Evolutionary conservation across 495 filamentous ascomycete genomes (phyloP).

Genomic region (Pyrenula massariospora): DNA sequence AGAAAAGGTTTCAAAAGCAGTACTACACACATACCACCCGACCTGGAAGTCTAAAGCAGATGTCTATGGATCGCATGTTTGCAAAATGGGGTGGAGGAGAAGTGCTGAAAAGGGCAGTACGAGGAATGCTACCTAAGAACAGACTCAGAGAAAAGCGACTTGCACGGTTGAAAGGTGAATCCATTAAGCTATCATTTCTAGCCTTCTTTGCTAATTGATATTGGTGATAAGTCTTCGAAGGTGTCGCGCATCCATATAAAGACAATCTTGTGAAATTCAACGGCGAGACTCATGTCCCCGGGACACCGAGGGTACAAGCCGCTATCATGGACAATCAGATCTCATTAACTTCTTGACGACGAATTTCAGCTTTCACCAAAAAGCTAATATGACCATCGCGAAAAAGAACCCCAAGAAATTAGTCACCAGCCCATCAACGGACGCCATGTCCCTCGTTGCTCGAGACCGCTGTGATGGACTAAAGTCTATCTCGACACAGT

Average conservation of each 20-base stretch:
- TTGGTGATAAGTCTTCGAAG: slow-evolving; percentile 63
- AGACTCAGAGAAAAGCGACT: slow-evolving; percentile 72
- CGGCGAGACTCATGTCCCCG: background rate
- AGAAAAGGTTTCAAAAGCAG: slow-evolving; percentile 83
- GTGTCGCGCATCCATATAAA: slow-evolving; percentile 81
- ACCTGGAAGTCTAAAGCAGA: slow-evolving; percentile 72
- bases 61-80: slow-evolving; percentile 93
- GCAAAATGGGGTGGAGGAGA: slow-evolving; percentile 89
- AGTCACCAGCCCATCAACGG: no score
- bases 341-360: no score
- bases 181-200: background rate
- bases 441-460: no score
- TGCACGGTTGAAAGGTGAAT: slow-evolving; percentile 74
- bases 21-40: slow-evolving; percentile 91
- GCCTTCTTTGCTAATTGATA: slow-evolving; percentile 7
- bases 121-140: slow-evolving; percentile 98
- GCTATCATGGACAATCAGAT: background rate
- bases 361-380: no score
- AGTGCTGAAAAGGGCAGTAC: slow-evolving; percentile 82
- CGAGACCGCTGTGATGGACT: no score
- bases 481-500: slow-evolving; percentile 55
- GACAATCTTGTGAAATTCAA: slow-evolving; percentile 68
- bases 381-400: no score
- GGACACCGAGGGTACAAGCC: background rate
- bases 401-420: no score